Evolutionary conservation across 2,329 filamentous ascomycete genomes (phyloP), one percentile per base, ranked within the genome.

Genomic region (Bisporella sp.): DNA sequence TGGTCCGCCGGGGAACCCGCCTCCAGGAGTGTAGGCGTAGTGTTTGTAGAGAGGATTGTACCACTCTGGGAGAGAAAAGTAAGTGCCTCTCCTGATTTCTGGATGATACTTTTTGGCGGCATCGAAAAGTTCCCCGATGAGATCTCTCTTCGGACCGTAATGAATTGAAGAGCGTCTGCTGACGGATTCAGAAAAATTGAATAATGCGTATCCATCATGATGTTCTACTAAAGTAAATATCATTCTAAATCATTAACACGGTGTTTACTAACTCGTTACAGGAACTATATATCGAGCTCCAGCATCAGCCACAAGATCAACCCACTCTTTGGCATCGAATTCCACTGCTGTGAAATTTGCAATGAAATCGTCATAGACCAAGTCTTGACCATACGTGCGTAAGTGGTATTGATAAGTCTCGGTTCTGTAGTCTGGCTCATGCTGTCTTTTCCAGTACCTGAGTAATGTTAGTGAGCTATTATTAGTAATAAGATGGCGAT

Each of bases 341-440:
- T 59, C 58, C 0, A 67, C 64, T 1, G 73, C 74, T 0, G 74
- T 79, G 62, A 79, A 81, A 52, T 75, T 66, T 2, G 66, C 62
- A 56, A 80, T 73, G 46, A 74, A 75, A 58, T 81, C 76, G 53
- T 81, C 77, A 58, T 81, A 81, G 12, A 68, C 69, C 58, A 73
- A 67, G 32, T 77, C 60, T 0, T 68, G 68, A 0, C 77, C 77
- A 54, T 76, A 79, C 0, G 69, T 77, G 13, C 68, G 62, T 0
- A 77, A 65, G 12, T 75, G 69, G 56, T 81, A 76, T 40, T 73
- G 47, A 32, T 55, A 53, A 12, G 51, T 53, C 28, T 53, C 28
- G n/a, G 41, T 45, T 44, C 29, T 42, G 31, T 33, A 42, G 12
- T 33, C 40, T 12, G 50, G 44, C 32, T 41, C 44, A 31, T 47